phyloP scores from a whole-genome alignment of 331 rosid species.

The Phaseolus coccineus region DNA sequence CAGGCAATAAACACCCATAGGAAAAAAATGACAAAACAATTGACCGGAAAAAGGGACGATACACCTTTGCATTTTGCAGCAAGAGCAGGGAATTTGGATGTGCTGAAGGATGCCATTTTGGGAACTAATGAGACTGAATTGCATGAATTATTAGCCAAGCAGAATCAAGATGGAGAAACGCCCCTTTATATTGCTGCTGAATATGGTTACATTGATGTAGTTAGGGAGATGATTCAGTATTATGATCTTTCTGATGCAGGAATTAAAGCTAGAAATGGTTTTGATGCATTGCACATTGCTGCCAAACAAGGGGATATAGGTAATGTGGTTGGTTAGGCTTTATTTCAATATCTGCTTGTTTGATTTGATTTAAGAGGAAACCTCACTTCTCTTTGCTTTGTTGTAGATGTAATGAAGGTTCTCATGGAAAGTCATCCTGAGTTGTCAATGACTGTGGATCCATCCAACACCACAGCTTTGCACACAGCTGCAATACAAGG shows the following conservation, averaged over 20 bases:
- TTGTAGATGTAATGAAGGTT: constrained; percentile 72
- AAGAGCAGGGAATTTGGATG: constrained; percentile 71
- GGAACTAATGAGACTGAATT: constrained; percentile 55
- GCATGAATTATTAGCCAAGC: constrained; percentile 63
- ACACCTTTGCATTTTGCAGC: constrained; percentile 78
- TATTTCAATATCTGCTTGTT: constrained; percentile 2
- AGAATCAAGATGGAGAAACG: constrained; percentile 90
- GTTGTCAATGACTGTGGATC: constrained; percentile 76
- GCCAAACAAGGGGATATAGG: constrained; percentile 93
- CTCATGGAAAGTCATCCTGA: constrained; percentile 79
- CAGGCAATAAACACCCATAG: constrained; percentile 50
- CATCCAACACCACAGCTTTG: constrained; percentile 78
- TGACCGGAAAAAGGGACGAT: constrained; percentile 94
- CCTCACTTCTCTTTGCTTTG: constrained; percentile 18
- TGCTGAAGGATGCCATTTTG: constrained; percentile 52
- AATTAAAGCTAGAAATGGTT: constrained; percentile 89
- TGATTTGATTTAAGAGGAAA: constrained; percentile 18
- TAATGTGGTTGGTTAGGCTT: neutral
- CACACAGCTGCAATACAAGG: constrained; percentile 81
- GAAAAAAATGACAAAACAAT: constrained; percentile 87
- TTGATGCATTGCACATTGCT: constrained; percentile 96
- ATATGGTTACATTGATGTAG: constrained; percentile 76
- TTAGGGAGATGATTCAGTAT: constrained; percentile 77
- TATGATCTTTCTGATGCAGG: constrained; percentile 82
- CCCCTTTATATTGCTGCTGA: constrained; percentile 91